These are phyloP conservation scores for Curvularia hawaiiensis DNA, from an alignment of 2,329 filamentous ascomycete genomes.

Conservation along the genomic window DNA sequence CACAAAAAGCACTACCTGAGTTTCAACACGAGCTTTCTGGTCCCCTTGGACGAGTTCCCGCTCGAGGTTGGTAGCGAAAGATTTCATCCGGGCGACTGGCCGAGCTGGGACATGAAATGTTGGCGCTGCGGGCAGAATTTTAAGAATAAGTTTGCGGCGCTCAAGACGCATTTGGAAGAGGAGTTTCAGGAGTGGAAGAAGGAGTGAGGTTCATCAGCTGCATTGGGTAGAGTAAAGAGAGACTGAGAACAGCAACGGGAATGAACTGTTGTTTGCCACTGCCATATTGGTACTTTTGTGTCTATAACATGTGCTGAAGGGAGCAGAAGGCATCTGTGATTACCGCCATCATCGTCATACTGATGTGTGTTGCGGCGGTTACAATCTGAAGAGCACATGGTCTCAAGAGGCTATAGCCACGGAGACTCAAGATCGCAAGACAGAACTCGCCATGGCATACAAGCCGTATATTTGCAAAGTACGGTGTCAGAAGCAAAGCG, in stretches of 20 bases:
- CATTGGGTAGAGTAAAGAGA: too few species aligned
- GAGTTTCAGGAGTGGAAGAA: constrained; percentile 79
- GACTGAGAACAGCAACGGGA: not conserved
- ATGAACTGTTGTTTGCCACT: not conserved
- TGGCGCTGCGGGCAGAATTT: constrained; percentile 84
- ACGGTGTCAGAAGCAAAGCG: not conserved
- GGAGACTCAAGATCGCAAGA: not conserved
- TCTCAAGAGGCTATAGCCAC: not conserved
- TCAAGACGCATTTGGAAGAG: constrained; percentile 75
- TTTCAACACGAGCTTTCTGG: constrained; percentile 84
- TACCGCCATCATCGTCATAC: too few species aligned
- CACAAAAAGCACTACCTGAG: constrained; percentile 91
- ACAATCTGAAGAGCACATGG: not conserved
- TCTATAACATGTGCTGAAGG: too few species aligned
- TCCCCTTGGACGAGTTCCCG: constrained; percentile 80
- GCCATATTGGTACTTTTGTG: not conserved
- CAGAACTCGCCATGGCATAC: not conserved
- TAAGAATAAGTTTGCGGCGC: constrained; percentile 70
- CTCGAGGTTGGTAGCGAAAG: constrained; percentile 68
- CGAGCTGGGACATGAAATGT: constrained; percentile 72
- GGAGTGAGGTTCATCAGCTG: constrained; percentile 9
- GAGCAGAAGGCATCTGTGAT: too few species aligned
- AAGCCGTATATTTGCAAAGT: not conserved
- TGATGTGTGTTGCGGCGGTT: too few species aligned
- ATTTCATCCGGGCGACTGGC: constrained; percentile 64